Base-by-base conservation (phyloP, 2,329 filamentous ascomycete species). In the Tolypocladium tropicale region DNA sequence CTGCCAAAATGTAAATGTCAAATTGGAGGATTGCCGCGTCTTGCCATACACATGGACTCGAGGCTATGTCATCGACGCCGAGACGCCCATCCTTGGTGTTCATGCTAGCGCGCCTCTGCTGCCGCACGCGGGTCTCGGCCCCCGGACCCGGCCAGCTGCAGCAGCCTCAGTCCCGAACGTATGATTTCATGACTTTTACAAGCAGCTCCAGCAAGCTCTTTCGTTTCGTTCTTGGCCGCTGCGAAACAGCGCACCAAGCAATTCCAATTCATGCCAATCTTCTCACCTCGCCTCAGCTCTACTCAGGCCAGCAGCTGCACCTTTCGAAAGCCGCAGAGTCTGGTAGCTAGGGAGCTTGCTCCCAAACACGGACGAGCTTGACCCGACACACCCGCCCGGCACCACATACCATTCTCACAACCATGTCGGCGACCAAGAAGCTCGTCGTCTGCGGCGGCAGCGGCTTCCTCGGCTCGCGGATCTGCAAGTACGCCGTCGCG, bases 371-470 rank as follows among this genome's bases (percentile, higher is more conserved):
- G 48, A 11, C 32, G 6, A 32, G 9, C 43, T 51, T n/a, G 33
- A 46, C 14, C 43, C 23, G 23, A 10, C 25, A 36, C 49, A 7
- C 53, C 33, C 7, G 30, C 4, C 14, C 12, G 11, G 12, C 43
- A 16, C 12, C 11, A 7, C 28, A 14, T 10, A n/a, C 46, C n/a
- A 4, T 10, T 18, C n/a, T 21, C 28, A 10, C 34, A 30, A 74
- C 68, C 72, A 82, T 83, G 72, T 74, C 79, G 54, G 76, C 80
- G 61, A 78, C 80, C 61, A 96, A 91, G 75, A 87, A 84, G 72
- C 78, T 99, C 48, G 85, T 97, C 46, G 91, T 99, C 55, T 95
- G 89, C 62, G 94, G 94, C 63, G 93, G 93, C 58, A 96, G 90
- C 72, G 93, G 94, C 36, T 99, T 97, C 69, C 74, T 99, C 30